Base-by-base conservation (phyloP, 1,284 basidiomycete species). In the Sporisorium scitamineum region DNA sequence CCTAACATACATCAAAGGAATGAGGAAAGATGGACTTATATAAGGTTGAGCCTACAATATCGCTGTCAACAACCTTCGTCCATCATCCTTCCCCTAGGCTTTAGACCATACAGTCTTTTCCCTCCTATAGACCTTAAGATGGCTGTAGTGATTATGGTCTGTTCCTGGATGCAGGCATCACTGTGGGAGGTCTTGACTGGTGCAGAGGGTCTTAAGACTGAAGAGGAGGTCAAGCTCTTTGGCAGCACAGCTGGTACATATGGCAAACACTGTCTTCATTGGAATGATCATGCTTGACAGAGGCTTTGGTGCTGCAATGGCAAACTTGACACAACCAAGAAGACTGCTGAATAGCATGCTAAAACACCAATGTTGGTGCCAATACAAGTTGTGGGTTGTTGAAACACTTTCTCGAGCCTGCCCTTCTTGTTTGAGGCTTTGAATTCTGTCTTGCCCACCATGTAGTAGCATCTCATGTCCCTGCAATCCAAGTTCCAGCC, bases 121-220 rank as follows among this genome's bases (percentile, higher is more conserved):
- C 42, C 22, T 24, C 20, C n/a, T 1, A 3, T 37, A 29, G n/a
- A 31, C 18, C 24, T 18, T 29, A 63, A 27, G 14, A 71, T 66
- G 69, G 70, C 6, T 45, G 69, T 9, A 61, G 58, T 32, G 69
- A 71, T 45, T 71, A 71, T 48, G 69, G 70, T 16, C 70, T 65
- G 27, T 73, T 73, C 65, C 22, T 73, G 24, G 70, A 73, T 29
- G 70, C 65, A 20, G 60, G 64, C 31, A 73, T 73, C 42, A 65
- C 70, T 13, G 64, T 57, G 13, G 61, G 64, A 18, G 70, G 70
- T 50, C 70, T 73, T 42, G 64, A 67, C 70, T 0, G 70, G 70
- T 39, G 70, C 70, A n/a, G 70, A 73, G 56, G 64, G 54, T 2
- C 18, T 64, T 24, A 73, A 73, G 65, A 73, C 70, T 39, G 61